Conservation (phyloP, 2,329 filamentous ascomycete genomes). For the Xylaria hypoxylon region DNA sequence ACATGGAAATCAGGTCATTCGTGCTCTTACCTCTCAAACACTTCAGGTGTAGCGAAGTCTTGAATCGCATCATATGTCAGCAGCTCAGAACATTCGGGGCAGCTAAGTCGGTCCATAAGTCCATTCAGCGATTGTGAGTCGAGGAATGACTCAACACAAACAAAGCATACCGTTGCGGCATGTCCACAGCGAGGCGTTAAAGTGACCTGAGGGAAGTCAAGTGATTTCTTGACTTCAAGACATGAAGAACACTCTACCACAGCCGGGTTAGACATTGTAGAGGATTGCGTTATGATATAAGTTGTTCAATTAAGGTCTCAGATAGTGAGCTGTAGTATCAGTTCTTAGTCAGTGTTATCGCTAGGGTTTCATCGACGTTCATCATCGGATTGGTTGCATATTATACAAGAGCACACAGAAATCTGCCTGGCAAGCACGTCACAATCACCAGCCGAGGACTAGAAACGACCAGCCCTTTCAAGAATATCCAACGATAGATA, state of each 20-base stretch:
- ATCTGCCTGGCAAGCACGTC: neutral
- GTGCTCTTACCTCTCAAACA: conserved; percentile 56
- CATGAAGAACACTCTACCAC: conserved; percentile 32
- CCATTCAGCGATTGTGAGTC: conserved; percentile 32
- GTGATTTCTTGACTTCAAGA: conserved; percentile 28
- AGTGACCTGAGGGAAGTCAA: conserved; percentile 16
- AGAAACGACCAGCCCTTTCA: conserved; percentile 3
- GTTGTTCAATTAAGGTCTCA: neutral
- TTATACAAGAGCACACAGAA: neutral
- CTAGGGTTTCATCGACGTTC: neutral
- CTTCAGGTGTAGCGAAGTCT: conserved; percentile 57
- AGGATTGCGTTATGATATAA: neutral
- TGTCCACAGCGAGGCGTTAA: conserved; percentile 35
- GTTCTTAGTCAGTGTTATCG: neutral
- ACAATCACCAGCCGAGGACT: neutral
- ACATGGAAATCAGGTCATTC: neutral
- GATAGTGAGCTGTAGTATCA: neutral
- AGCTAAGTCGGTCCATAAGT: conserved; percentile 45
- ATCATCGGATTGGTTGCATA: neutral
- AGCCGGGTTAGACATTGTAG: neutral
- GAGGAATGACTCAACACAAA: conserved; percentile 32
- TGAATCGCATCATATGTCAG: conserved; percentile 60
- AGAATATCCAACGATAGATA: neutral
- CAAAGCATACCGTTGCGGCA: conserved; percentile 27
- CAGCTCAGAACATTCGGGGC: conserved; percentile 61